phyloP scores from a whole-genome alignment of 2,329 filamentous ascomycete genomes.

The Xylariaceae sp. region DNA sequence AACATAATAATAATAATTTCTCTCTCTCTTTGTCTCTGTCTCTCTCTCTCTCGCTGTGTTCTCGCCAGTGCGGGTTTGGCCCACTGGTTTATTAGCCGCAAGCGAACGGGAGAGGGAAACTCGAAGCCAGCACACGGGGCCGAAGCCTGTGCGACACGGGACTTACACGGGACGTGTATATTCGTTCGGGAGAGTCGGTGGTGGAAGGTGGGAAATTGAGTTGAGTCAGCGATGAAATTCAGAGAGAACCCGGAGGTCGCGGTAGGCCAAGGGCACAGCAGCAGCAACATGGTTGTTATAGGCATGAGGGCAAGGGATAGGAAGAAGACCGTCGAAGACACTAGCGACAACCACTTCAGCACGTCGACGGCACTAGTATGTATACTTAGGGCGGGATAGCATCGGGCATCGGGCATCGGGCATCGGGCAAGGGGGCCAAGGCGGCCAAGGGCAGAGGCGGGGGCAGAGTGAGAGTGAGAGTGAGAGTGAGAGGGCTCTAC shows the following conservation, averaged over 20 bases:
- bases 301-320: background rate
- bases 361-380: background rate
- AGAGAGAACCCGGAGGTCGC: background rate
- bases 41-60: background rate
- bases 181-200: background rate
- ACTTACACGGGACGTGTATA: background rate
- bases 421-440: background rate
- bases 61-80: background rate
- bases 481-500: too few relatives aligned
- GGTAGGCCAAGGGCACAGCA: background rate
- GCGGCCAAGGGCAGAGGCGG: background rate
- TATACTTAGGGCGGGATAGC: background rate
- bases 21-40: too few relatives aligned
- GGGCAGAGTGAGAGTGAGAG: too few relatives aligned
- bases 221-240: background rate
- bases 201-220: background rate
- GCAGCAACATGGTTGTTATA: background rate
- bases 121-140: background rate
- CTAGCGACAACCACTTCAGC: background rate
- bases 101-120: background rate
- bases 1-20: background rate
- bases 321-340: background rate
- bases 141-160: background rate
- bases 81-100: background rate
- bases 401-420: too few relatives aligned